Evolutionary conservation across 768 basidiomycete genomes (phyloP), one percentile per base, ranked within the genome.

Genomic region (Tylopilus intermedius): DNA sequence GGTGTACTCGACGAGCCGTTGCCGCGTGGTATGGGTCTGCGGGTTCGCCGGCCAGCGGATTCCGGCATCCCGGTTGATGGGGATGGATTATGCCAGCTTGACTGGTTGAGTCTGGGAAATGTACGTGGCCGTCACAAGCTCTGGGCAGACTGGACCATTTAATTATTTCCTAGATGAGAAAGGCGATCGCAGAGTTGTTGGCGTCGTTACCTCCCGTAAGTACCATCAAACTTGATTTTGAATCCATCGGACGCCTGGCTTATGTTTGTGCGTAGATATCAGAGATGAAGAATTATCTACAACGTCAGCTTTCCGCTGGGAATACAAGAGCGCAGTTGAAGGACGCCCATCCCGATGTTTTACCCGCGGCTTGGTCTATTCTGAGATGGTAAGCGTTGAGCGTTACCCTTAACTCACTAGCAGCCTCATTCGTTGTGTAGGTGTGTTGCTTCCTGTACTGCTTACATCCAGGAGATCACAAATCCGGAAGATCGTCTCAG

Each of bases 401-500:
- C 2, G 7, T 47, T 24, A 26, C 18, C 7, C 29, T 38, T 7
- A 30, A 15, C 11, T 2, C 24, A 21, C 0, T 10, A 43, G 30
- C n/a, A 15, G 40, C 18, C 37, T 46, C 26, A 47, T 7, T n/a
- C 8, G 27, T 18, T 18, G 26, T 10, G n/a, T 47, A 83, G 83
- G 81, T 82, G 79, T 69, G 78, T 88, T 26, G 85, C 82, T 0
- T 86, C 85, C 13, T 86, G 84, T 61, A 88, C 86, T 2, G 81
- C 85, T 0, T 77, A 86, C 61, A 73, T 88, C 10, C 83, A 87
- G 67, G 81, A 83, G 53, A 77, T 86, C 38, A 73, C 74, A 10
- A 71, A 75, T 4, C 69, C 70, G 7, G 80, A 81, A 43, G 82
- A 86, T 55, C 65, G 71, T 14, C 73, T 87, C 44, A 71, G 75